Base-by-base conservation (phyloP, 768 basidiomycete species). In the Rhodocollybia butyracea region DNA sequence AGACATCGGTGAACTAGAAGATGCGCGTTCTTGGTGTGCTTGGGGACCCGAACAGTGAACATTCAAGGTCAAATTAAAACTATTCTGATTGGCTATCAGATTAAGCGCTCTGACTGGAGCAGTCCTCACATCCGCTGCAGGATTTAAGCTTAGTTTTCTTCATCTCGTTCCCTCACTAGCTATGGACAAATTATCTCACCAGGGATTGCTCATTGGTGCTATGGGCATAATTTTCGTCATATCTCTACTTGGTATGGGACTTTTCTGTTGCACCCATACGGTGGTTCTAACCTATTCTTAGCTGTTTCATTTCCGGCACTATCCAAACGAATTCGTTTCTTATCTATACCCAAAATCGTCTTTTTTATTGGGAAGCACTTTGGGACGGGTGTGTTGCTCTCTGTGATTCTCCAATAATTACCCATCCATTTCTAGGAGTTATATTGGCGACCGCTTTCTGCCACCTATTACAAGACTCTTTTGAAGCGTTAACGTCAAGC, bases 321-420 rank as follows among this genome's bases (percentile, higher is more conserved):
- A 24, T 88, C 89, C 0, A 81, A 79, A 55, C 75, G 77, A 13
- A 73, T 75, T 5, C 32, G 34, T 13, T 75, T 74, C 55, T 61
- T 91, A 21, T 77, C 77, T 51, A 84, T 90, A 60, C 89, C 88
- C 1, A 77, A 77, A 22, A 71, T 88, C 15, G 62, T 86, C 17
- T 92, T 93, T 66, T 92, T 93, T 68, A 74, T 90, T n/a, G 89
- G 88, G 36, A 93, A 91, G 63, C 91, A 93, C 65, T 91, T 92
- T 61, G 91, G 91, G 32, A 92, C 91, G 13, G 83, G 85, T 82
- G 39, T 22, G 65, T 45, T 34, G 13, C 17, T 7, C 19, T 38
- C 27, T 17, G 12, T 5, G 22, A 15, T 15, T n/a, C 5, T 24
- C 21, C 1, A 26, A 21, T 41, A 42, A 30, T 32, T 15, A 3